Evolutionary conservation across 164 flowering plant genomes (phyloP), one percentile per base, ranked within the genome.

Genomic region (Piper betle): DNA sequence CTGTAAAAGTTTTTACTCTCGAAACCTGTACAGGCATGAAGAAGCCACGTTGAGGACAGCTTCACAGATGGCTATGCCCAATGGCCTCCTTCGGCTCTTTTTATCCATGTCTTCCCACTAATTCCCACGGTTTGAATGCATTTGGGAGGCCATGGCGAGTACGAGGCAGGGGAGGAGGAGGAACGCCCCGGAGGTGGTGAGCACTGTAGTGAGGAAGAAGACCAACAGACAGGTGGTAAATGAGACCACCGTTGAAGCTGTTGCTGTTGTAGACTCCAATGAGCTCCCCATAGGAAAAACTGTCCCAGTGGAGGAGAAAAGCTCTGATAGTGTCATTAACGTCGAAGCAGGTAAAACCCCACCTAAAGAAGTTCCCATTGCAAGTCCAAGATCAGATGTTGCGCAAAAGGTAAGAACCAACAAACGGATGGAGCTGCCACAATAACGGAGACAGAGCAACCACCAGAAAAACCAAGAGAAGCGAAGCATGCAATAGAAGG

Each of bases 131-230:
- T n/a, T n/a, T n/a, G n/a, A n/a, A n/a, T n/a, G n/a, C n/a, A n/a
- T n/a, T n/a, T n/a, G 12, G 50, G 4, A 6, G 50, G 12, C 50
- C 48, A 82, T 80, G 82, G 77, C 81, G 43, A 81, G 82, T 39
- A 79, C 74, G 76, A 68, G 75, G 7, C 58, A 55, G 58, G 38
- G n/a, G n/a, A n/a, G 15, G 10, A 20, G 38, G 20, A 18, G 38
- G 10, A 20, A 37, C 39, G 1, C 61, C 7, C 64, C 17, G 37
- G 74, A 66, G 66, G 75, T 66, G 40, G 71, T 68, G 19, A 65
- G 71, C 18, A 52, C 72, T 2, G 69, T 66, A 17, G 67, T 70
- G 64, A 43, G 6, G 39, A 55, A 39, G 58, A 74, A 40, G 57
- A 63, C 77, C 6, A 77, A 77, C 11, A 78, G 33, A 69, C 73